Percentiles rank a stretch among this genome's conserved stretches.
phyloP scores from a whole-genome alignment of 495 filamentous ascomycete species.

The Neurospora sp. region DNA sequence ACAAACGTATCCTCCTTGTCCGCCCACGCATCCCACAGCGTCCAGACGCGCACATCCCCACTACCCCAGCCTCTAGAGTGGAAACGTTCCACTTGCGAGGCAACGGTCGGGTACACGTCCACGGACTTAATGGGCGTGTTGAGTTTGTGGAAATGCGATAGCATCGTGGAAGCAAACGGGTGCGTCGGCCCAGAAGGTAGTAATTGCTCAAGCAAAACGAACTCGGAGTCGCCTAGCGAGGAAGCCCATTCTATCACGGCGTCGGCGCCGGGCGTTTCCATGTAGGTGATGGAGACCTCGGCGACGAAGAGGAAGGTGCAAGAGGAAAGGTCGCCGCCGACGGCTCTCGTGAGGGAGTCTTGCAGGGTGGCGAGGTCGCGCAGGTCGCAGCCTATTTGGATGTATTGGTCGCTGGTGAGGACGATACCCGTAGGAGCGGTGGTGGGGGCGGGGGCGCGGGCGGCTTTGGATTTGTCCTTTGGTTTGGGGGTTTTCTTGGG shows the following conservation, averaged over 20 bases:
- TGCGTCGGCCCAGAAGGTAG: conserved; percentile 65
- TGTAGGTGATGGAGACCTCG: conserved; percentile 87
- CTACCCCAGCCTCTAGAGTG: conserved; percentile 49
- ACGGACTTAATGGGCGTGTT: conserved; percentile 66
- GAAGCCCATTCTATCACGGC: conserved; percentile 60
- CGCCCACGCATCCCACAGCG: conserved; percentile 73
- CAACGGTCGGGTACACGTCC: conserved; percentile 53
- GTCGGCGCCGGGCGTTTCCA: conserved; percentile 68
- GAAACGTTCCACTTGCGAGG: conserved; percentile 58
- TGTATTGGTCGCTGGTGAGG: conserved; percentile 58
- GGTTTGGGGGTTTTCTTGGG: background rate
- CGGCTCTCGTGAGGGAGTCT: conserved; percentile 39
- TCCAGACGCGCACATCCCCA: conserved; percentile 39
- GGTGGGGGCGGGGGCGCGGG: background rate
- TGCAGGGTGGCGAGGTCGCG: conserved; percentile 50
- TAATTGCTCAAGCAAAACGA: conserved; percentile 85
- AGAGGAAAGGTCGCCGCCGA: conserved; percentile 38
- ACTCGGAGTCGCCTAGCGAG: conserved; percentile 55
- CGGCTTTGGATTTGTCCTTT: background rate
- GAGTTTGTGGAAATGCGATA: conserved; percentile 71
- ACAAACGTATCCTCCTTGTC: conserved; percentile 53
- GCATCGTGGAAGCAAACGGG: conserved; percentile 83
- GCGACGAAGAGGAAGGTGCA: conserved; percentile 67
- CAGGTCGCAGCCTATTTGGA: conserved; percentile 76
- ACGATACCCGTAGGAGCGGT: conserved; percentile 19